Evolutionary conservation across 164 flowering plant genomes (phyloP).

Genomic region (Aristolochia californica): DNA sequence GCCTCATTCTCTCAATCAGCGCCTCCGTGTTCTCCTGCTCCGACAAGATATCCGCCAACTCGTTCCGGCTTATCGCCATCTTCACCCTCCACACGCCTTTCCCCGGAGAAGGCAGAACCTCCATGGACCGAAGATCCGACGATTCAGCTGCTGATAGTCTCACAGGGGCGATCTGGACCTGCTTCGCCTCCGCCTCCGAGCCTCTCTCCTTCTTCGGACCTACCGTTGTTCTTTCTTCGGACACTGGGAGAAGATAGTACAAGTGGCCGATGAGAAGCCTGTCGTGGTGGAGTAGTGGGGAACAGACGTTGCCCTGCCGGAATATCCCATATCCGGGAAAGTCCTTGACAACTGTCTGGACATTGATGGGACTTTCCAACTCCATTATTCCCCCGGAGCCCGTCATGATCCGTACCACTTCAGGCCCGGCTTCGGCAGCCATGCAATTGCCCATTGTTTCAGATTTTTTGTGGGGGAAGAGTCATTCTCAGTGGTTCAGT

Average conservation of each 20-base stretch:
- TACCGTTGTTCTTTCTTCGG: neutral
- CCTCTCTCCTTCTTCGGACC: neutral
- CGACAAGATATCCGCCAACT: conserved; percentile 51
- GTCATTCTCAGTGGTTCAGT: neutral
- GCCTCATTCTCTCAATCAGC: conserved; percentile 54
- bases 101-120: conserved; percentile 37
- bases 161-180: conserved; percentile 5
- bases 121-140: conserved; percentile 15
- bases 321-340: conserved; percentile 48
- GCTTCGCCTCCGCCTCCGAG: conserved; percentile 1
- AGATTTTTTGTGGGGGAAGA: neutral
- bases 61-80: conserved; percentile 39
- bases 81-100: conserved; percentile 67
- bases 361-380: conserved; percentile 30
- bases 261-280: conserved; percentile 23
- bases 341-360: conserved; percentile 16
- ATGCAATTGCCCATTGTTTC: conserved; percentile 49
- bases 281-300: conserved; percentile 28
- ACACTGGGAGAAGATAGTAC: conserved; percentile 45
- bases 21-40: conserved; percentile 55
- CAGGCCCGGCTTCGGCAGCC: conserved; percentile 4
- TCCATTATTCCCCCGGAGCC: conserved; percentile 36
- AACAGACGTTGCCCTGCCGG: conserved; percentile 17
- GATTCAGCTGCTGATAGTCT: conserved; percentile 14
- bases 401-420: conserved; percentile 24